These are phyloP conservation scores for Pseudogymnoascus sp. DNA, from an alignment of 2,329 filamentous ascomycete genomes.

Conservation along the genomic window DNA sequence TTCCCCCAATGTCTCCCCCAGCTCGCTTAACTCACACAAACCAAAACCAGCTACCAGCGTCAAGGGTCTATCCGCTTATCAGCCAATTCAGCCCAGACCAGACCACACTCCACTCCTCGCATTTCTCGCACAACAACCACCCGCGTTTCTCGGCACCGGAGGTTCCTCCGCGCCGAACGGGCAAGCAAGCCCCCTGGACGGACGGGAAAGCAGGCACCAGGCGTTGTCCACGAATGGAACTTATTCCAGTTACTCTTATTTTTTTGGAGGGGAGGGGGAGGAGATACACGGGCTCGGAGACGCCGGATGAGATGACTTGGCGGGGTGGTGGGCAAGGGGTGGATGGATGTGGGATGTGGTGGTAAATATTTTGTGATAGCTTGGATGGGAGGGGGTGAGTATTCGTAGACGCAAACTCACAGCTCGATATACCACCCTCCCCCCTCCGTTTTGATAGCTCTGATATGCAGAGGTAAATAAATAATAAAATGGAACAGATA, in stretches of 20 bases:
- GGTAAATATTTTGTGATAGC: not conserved
- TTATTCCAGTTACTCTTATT: not conserved
- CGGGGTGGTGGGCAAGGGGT: too few relatives aligned
- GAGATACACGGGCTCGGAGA: not conserved
- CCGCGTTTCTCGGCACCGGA: too few relatives aligned
- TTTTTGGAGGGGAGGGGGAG: not conserved
- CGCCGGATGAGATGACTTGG: not conserved
- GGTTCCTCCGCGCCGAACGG: too few relatives aligned
- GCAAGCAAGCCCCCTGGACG: not conserved
- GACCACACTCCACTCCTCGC: too few relatives aligned
- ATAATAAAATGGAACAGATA: not conserved
- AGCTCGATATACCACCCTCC: not conserved
- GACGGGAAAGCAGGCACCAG: not conserved
- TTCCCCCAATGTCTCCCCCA: not conserved
- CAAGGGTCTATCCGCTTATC: too few relatives aligned
- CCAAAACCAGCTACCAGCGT: too few relatives aligned
- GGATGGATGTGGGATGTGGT: not conserved
- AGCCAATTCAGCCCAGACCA: too few relatives aligned
- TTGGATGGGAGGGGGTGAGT: not conserved
- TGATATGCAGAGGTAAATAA: not conserved
- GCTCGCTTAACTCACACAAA: not conserved
- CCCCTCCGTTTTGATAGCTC: not conserved
- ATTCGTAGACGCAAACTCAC: not conserved
- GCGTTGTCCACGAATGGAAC: not conserved
- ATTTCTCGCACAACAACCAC: too few relatives aligned